phyloP scores from a whole-genome alignment of 164 flowering plant species.

The Piper betle region DNA sequence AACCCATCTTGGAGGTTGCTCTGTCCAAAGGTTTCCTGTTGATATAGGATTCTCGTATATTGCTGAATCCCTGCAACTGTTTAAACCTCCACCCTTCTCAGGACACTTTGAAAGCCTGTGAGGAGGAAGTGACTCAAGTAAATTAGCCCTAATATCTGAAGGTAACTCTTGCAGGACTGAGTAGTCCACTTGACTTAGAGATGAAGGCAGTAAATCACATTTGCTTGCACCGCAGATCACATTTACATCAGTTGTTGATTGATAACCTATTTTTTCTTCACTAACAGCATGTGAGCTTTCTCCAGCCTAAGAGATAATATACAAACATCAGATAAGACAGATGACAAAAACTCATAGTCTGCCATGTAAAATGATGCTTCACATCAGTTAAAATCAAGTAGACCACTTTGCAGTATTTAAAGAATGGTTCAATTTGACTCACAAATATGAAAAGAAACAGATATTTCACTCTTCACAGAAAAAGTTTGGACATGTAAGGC shows the following conservation, averaged over 20 bases:
- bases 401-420: no score
- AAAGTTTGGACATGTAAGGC: no score
- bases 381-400: neutral
- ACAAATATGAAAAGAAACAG: no score
- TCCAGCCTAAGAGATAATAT: neutral
- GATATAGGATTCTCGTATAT: constrained; percentile 7
- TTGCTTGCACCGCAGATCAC: constrained; percentile 7
- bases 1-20: constrained; percentile 81
- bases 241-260: constrained; percentile 5
- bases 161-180: constrained; percentile 69
- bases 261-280: constrained; percentile 9
- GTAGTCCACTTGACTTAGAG: constrained; percentile 73
- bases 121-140: constrained; percentile 56
- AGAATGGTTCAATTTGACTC: neutral
- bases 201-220: constrained; percentile 55
- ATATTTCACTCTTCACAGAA: no score
- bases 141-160: constrained; percentile 50
- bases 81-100: constrained; percentile 11
- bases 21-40: constrained; percentile 40
- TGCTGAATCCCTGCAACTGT: constrained; percentile 5
- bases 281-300: neutral
- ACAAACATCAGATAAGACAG: neutral
- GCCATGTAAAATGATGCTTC: neutral
- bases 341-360: no score
- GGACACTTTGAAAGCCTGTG: constrained; percentile 35